These are phyloP conservation scores for Botrytis deweyae DNA, from an alignment of 2,329 filamentous ascomycete genomes.

Conservation along the genomic window DNA sequence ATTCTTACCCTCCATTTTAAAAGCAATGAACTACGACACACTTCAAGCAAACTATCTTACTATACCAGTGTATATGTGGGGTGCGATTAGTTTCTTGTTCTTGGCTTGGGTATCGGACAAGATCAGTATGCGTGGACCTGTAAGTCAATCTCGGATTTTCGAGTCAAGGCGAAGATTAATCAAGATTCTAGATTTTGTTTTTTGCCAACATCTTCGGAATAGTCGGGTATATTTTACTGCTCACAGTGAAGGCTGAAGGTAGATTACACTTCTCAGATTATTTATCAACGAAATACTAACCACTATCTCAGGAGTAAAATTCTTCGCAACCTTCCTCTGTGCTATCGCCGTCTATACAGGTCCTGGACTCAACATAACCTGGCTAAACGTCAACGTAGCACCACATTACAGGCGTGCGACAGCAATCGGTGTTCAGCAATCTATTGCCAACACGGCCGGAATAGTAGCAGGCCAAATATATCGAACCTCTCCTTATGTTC, in stretches of 20 bases:
- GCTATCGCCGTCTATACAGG: slow-evolving; percentile 49
- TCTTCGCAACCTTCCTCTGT: slow-evolving; percentile 51
- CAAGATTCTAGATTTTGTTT: slow-evolving; percentile 39
- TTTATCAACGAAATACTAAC: neutral
- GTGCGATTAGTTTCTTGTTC: slow-evolving; percentile 47
- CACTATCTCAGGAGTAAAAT: slow-evolving; percentile 38
- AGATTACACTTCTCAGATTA: neutral
- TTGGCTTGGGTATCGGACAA: slow-evolving; percentile 50
- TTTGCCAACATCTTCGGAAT: slow-evolving; percentile 46
- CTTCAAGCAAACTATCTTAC: slow-evolving; percentile 54
- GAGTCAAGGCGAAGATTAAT: neutral
- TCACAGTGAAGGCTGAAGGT: slow-evolving; percentile 47
- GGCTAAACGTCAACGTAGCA: slow-evolving; percentile 48
- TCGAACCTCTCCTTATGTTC: slow-evolving; percentile 30
- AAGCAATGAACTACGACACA: slow-evolving; percentile 51
- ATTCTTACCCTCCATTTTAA: slow-evolving; percentile 56
- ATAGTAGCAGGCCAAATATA: slow-evolving; percentile 41
- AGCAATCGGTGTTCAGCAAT: slow-evolving; percentile 48
- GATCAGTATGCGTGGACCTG: slow-evolving; percentile 27
- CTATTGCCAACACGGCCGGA: slow-evolving; percentile 48
- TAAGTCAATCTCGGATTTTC: neutral
- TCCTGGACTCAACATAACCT: slow-evolving; percentile 49
- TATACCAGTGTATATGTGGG: slow-evolving; percentile 56
- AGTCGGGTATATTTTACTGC: slow-evolving; percentile 50
- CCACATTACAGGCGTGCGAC: slow-evolving; percentile 49